phyloP scores from a whole-genome alignment of 2,329 filamentous ascomycete species.

The Ophiostoma australiae region DNA sequence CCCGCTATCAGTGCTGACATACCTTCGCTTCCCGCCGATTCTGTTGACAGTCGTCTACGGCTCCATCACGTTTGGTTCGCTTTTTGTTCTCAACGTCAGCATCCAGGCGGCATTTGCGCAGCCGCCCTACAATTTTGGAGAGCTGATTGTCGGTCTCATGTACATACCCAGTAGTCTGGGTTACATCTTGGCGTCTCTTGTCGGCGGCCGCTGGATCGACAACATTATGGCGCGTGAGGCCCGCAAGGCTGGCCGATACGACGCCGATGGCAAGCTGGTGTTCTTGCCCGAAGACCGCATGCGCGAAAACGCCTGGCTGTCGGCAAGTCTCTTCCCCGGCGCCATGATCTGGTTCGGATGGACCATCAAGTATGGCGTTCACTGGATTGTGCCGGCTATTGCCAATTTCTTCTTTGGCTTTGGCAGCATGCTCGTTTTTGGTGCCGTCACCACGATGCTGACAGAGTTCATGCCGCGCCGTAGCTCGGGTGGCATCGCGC shows the following conservation, averaged over 20 bases:
- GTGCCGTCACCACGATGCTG: constrained; percentile 71
- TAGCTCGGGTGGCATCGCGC: constrained; percentile 67
- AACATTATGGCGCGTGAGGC: constrained; percentile 75
- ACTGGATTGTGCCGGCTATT: constrained; percentile 59
- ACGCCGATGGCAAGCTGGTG: constrained; percentile 59
- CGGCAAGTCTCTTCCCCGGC: constrained; percentile 63
- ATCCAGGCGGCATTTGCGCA: constrained; percentile 64
- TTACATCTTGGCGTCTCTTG: constrained; percentile 62
- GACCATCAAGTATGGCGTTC: constrained; percentile 60
- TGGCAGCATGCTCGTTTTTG: constrained; percentile 74
- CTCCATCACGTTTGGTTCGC: constrained; percentile 66
- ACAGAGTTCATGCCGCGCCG: constrained; percentile 75
- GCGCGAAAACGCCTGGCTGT: constrained; percentile 75
- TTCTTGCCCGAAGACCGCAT: constrained; percentile 76
- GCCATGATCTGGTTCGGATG: constrained; percentile 75
- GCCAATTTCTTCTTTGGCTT: constrained; percentile 71
- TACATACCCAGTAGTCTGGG: constrained; percentile 74
- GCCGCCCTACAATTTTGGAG: constrained; percentile 63
- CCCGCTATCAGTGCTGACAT: constrained; percentile 64
- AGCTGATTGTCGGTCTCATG: constrained; percentile 65
- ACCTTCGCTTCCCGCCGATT: constrained; percentile 70
- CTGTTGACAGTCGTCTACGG: constrained; percentile 68
- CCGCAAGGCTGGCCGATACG: constrained; percentile 61
- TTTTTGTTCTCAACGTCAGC: constrained; percentile 75
- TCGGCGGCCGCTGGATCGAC: constrained; percentile 75